Evolutionary conservation across 441 rosid species (phyloP).

Genomic region (Pelargonium myrrhifolium): DNA sequence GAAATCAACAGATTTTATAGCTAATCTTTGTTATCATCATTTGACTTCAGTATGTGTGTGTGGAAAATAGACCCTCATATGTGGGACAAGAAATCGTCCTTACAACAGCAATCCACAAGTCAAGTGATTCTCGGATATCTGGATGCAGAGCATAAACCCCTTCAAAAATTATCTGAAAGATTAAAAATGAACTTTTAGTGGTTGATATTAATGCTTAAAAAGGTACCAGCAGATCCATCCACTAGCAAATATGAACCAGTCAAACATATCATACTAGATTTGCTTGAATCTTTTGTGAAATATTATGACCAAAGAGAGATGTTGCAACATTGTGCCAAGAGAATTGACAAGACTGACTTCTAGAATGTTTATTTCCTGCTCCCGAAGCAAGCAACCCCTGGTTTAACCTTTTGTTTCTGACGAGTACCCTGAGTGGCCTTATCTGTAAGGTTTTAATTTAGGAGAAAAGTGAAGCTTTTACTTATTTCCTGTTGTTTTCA

Average conservation of each 20-base stretch:
- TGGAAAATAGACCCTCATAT: conserved; percentile 14
- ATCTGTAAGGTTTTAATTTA: background rate
- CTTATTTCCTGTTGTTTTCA: no score
- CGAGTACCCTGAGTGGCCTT: background rate
- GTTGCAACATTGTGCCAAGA: background rate
- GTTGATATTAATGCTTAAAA: background rate
- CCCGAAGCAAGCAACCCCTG: background rate
- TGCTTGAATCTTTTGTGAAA: background rate
- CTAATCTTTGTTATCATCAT: conserved; percentile 8
- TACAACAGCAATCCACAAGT: conserved; percentile 99
- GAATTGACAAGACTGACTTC: background rate
- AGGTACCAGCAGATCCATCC: background rate
- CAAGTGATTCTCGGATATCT: conserved; percentile 78
- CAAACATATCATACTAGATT: conserved; percentile 1
- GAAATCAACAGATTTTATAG: conserved; percentile 17
- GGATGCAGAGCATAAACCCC: conserved; percentile 98
- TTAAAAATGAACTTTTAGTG: conserved; percentile 11
- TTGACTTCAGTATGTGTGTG: background rate
- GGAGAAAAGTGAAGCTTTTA: no score
- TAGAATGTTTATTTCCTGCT: background rate
- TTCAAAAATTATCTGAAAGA: conserved; percentile 76
- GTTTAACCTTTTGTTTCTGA: background rate
- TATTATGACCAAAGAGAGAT: background rate
- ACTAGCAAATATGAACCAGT: background rate
- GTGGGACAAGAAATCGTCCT: conserved; percentile 30